These are phyloP conservation scores for Solanum gracilifrons DNA, from an alignment of 257 asterid genomes.

Conservation along the genomic window DNA sequence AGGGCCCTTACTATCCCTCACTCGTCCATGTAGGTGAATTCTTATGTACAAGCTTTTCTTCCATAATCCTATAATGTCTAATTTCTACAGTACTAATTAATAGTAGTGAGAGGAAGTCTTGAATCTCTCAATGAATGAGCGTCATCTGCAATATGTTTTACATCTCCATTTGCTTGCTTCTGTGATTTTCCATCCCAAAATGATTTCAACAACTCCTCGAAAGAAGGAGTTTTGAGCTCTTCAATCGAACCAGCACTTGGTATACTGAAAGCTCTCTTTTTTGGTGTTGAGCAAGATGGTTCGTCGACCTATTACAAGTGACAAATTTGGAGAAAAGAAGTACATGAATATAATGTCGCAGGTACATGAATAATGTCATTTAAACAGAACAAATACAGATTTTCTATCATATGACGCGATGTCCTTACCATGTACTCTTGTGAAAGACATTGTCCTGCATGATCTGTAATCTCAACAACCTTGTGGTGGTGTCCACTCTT, in stretches of 20 bases:
- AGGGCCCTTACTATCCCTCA: background rate
- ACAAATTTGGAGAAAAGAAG: background rate
- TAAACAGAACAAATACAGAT: background rate
- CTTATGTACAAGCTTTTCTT: slow-evolving; percentile 15
- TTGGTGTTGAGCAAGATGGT: slow-evolving; percentile 86
- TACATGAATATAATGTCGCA: background rate
- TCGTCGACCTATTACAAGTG: slow-evolving; percentile 54
- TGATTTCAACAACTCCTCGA: slow-evolving; percentile 68
- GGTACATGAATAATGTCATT: background rate
- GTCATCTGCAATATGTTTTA: slow-evolving; percentile 50
- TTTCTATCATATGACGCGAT: background rate
- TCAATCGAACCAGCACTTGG: slow-evolving; percentile 71
- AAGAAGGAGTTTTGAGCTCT: slow-evolving; percentile 78
- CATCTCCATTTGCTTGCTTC: slow-evolving; percentile 70
- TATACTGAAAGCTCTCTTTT: slow-evolving; percentile 47
- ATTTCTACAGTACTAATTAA: slow-evolving; percentile 22
- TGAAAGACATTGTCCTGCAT: slow-evolving; percentile 81
- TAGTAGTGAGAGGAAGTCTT: slow-evolving; percentile 71
- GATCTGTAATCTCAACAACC: slow-evolving; percentile 64
- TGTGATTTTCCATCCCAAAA: slow-evolving; percentile 75
- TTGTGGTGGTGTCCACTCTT: slow-evolving; percentile 70
- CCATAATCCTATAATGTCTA: background rate
- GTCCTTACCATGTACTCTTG: slow-evolving; percentile 74
- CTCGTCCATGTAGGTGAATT: background rate
- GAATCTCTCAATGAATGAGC: slow-evolving; percentile 55